Conservation (phyloP, 2,329 filamentous ascomycete species). For the Diaporthe ampelina region DNA sequence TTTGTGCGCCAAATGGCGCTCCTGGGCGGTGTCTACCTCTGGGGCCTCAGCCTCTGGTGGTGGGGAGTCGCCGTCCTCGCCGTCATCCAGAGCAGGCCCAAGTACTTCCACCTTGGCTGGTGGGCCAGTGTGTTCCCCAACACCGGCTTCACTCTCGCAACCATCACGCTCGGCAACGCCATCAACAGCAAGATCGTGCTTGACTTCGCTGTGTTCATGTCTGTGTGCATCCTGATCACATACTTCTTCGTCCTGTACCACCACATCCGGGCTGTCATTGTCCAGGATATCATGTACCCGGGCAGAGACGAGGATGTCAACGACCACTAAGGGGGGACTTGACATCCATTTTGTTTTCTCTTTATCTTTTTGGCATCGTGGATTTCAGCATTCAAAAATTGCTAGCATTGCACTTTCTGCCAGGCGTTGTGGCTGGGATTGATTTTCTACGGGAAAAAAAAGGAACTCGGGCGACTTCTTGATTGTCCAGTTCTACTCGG, state of each 20-base stretch:
- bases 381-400: conserved; percentile 24
- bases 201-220: conserved; percentile 66
- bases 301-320: conserved; percentile 68
- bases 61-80: conserved; percentile 64
- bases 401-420: conserved; percentile 13
- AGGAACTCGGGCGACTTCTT: background rate
- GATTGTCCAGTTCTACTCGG: conserved; percentile 1
- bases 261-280: conserved; percentile 61
- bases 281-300: conserved; percentile 69
- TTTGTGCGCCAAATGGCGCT: conserved; percentile 62
- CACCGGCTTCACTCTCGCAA: conserved; percentile 70
- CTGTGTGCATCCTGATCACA: conserved; percentile 56
- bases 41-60: conserved; percentile 59
- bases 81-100: conserved; percentile 60
- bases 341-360: background rate
- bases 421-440: conserved; percentile 25
- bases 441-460: conserved; percentile 28
- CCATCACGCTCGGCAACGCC: conserved; percentile 66
- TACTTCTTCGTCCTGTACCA: conserved; percentile 61
- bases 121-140: conserved; percentile 76
- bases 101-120: conserved; percentile 72
- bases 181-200: conserved; percentile 60
- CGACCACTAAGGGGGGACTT: conserved; percentile 54
- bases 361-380: background rate
- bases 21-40: conserved; percentile 56